Conservation (phyloP, 495 filamentous ascomycete genomes). For the Penicillium soppii region DNA sequence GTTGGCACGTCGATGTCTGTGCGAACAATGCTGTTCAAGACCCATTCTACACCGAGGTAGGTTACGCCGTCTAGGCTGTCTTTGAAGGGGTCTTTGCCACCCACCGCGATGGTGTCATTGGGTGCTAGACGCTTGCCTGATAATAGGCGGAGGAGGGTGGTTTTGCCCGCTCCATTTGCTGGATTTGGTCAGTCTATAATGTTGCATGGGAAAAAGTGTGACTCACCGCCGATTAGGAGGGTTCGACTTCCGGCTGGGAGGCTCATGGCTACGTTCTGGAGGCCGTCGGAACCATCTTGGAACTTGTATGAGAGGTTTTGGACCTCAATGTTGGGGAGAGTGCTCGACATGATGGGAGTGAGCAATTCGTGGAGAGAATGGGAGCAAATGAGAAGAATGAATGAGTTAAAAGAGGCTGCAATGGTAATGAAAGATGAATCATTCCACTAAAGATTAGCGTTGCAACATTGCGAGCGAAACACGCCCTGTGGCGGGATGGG, state of each 20-base stretch:
- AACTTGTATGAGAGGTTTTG: conserved; percentile 83
- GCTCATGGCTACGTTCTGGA: conserved; percentile 66
- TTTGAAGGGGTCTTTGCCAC: conserved; percentile 86
- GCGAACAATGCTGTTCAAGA: conserved; percentile 94
- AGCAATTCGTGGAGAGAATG: neutral
- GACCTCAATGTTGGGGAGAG: conserved; percentile 62
- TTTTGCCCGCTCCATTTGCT: conserved; percentile 98
- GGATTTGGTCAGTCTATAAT: conserved; percentile 6
- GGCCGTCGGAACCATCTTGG: conserved; percentile 72
- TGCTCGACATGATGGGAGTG: conserved; percentile 14
- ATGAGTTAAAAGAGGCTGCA: neutral
- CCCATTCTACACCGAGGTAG: conserved; percentile 97
- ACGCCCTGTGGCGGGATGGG: neutral
- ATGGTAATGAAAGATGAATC: neutral
- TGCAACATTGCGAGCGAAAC: too few relatives aligned
- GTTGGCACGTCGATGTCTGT: conserved; percentile 90
- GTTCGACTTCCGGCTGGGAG: conserved; percentile 84
- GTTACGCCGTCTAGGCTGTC: conserved; percentile 86
- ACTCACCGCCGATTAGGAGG: conserved; percentile 82
- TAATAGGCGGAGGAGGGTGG: conserved; percentile 84
- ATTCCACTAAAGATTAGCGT: neutral
- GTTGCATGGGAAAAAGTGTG: neutral
- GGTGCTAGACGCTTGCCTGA: conserved; percentile 94
- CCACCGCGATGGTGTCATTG: conserved; percentile 64
- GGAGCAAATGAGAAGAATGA: neutral